These are phyloP conservation scores for Canavalia gladiata DNA, from an alignment of 306 rosid species.

Conservation along the genomic window DNA sequence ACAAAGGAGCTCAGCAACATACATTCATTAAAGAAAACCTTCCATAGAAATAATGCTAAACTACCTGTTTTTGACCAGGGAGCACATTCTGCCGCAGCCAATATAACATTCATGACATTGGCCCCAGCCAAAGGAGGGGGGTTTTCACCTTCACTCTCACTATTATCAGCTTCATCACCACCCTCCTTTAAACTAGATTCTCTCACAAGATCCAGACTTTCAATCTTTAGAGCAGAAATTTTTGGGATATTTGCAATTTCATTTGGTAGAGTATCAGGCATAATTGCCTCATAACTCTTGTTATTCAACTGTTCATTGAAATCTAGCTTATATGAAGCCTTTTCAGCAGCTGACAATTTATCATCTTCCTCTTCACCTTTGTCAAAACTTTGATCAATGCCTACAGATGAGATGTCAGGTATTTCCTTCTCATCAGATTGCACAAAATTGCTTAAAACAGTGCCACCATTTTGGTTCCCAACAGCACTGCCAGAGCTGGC, in stretches of 20 bases:
- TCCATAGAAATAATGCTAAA: constrained; percentile 26
- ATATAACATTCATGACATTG: constrained; percentile 86
- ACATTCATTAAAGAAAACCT: constrained; percentile 31
- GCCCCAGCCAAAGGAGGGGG: constrained; percentile 87
- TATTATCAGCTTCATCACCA: constrained; percentile 41
- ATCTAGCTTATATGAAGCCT: constrained; percentile 38
- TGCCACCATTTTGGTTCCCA: constrained; percentile 53
- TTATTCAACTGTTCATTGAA: constrained; percentile 46
- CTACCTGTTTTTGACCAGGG: constrained; percentile 96
- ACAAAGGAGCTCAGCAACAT: constrained; percentile 3
- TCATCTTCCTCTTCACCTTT: constrained; percentile 52
- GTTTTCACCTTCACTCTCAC: constrained; percentile 51
- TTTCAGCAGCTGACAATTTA: constrained; percentile 45
- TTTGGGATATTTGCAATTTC: constrained; percentile 44
- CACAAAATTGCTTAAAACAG: constrained; percentile 48
- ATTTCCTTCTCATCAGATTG: constrained; percentile 56
- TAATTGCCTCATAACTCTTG: constrained; percentile 43
- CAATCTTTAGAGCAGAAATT: constrained; percentile 43
- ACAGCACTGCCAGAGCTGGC: constrained; percentile 36
- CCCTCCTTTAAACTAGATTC: constrained; percentile 50
- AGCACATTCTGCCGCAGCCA: constrained; percentile 93
- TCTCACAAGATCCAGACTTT: constrained; percentile 37
- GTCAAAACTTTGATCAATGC: constrained; percentile 43
- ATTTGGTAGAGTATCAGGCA: constrained; percentile 50
- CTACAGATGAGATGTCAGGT: constrained; percentile 46